Conservation (phyloP, 2,329 filamentous ascomycete genomes). For the Chaetomiaceae sp. region DNA sequence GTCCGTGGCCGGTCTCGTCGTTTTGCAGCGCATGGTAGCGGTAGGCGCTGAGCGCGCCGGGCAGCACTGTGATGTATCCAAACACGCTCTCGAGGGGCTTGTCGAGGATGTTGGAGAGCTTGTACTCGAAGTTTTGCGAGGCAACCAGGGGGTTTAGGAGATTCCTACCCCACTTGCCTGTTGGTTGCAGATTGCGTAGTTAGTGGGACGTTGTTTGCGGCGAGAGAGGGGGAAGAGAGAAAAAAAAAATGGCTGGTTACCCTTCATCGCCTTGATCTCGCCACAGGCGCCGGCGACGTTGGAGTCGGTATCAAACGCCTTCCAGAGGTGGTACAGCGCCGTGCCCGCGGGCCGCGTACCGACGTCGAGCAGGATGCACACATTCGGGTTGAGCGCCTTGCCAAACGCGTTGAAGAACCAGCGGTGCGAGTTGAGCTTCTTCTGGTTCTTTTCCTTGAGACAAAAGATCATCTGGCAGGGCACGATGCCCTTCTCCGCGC, state of each 20-base stretch:
- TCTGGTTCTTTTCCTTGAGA: slow-evolving; percentile 93
- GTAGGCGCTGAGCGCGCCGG: slow-evolving; percentile 91
- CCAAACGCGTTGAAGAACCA: slow-evolving; percentile 99
- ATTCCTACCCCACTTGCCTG: slow-evolving; percentile 71
- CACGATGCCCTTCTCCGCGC: slow-evolving; percentile 96
- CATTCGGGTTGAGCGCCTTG: slow-evolving; percentile 84
- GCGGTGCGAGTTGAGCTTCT: slow-evolving; percentile 96
- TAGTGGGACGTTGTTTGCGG: too few species aligned
- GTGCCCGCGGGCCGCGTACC: slow-evolving; percentile 86
- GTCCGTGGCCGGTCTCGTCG: slow-evolving; percentile 90
- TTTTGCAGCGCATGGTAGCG: slow-evolving; percentile 95
- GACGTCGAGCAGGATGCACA: slow-evolving; percentile 94
- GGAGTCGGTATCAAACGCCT: slow-evolving; percentile 96
- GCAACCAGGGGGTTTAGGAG: slow-evolving; percentile 92
- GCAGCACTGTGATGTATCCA: slow-evolving; percentile 95
- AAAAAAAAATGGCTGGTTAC: too few species aligned
- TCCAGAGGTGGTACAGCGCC: slow-evolving; percentile 97
- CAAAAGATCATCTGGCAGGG: slow-evolving; percentile 99
- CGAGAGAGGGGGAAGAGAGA: too few species aligned
- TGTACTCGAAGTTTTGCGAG: slow-evolving; percentile 99
- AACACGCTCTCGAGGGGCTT: slow-evolving; percentile 97
- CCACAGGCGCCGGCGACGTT: slow-evolving; percentile 95
- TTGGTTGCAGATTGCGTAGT: too few species aligned
- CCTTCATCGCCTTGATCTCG: slow-evolving; percentile 97
- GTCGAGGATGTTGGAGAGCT: slow-evolving; percentile 98